phyloP scores from a whole-genome alignment of 2,329 filamentous ascomycete species.

The Beauveria sp. region DNA sequence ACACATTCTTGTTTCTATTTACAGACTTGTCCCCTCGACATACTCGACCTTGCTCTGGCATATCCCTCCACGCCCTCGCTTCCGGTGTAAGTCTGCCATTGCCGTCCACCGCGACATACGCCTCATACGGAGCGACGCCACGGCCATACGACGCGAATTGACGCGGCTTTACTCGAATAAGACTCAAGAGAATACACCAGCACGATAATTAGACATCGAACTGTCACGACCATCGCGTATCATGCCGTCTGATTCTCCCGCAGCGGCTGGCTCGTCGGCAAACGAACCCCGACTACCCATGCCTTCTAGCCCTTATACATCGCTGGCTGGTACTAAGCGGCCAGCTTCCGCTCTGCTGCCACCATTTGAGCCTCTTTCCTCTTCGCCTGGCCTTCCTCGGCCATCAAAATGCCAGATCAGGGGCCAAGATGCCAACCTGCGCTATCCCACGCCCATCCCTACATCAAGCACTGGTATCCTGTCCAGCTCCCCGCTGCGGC shows the following conservation, averaged over 20 bases:
- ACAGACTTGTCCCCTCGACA: constrained; percentile 4
- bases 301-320: constrained; percentile 11
- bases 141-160: constrained; percentile 8
- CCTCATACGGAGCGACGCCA: not conserved
- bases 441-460: constrained; percentile 88
- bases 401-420: constrained; percentile 59
- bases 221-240: not conserved
- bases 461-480: constrained; percentile 90
- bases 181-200: not conserved
- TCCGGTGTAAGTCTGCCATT: constrained; percentile 7
- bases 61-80: not conserved
- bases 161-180: not conserved
- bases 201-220: not conserved
- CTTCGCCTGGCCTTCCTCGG: constrained; percentile 64
- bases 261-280: not conserved
- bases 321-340: constrained; percentile 46
- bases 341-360: constrained; percentile 63
- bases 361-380: constrained; percentile 72
- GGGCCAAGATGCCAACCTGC: constrained; percentile 41
- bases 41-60: not conserved
- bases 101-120: not conserved
- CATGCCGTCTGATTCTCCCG: constrained; percentile 9
- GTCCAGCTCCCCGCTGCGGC: constrained; percentile 70
- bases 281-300: constrained; percentile 11
- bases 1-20: constrained; percentile 7